phyloP scores from a whole-genome alignment of 2,329 filamentous ascomycete genomes.

The Pestalotiopsis sp. region DNA sequence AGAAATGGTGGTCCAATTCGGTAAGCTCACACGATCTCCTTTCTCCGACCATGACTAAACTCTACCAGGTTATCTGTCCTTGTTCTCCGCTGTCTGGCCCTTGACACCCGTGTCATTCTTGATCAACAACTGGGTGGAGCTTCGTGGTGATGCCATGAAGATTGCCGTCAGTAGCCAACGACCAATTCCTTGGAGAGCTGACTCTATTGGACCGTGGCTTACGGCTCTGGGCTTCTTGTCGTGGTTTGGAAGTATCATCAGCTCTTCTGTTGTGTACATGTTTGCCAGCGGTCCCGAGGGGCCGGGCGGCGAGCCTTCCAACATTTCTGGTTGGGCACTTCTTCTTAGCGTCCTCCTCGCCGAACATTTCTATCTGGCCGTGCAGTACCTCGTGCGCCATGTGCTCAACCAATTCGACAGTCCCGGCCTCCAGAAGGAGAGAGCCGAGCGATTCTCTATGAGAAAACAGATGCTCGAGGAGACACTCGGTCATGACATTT shows the following conservation, averaged over 20 bases:
- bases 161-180: constrained; percentile 88
- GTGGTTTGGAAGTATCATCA: constrained; percentile 90
- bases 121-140: constrained; percentile 94
- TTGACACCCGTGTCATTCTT: constrained; percentile 88
- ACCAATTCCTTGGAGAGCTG: constrained; percentile 85
- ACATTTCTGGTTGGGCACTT: constrained; percentile 78
- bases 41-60: constrained; percentile 11
- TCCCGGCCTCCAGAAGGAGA: constrained; percentile 83
- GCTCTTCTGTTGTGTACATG: constrained; percentile 85
- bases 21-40: constrained; percentile 35
- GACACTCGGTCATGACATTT: constrained; percentile 60
- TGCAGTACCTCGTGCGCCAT: constrained; percentile 72
- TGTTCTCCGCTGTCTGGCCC: constrained; percentile 95
- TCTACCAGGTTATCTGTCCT: constrained; percentile 73
- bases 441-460: constrained; percentile 77
- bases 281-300: constrained; percentile 74
- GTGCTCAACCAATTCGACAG: constrained; percentile 82
- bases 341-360: constrained; percentile 81
- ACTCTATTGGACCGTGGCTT: constrained; percentile 94
- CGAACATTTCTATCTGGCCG: constrained; percentile 86
- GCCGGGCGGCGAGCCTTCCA: constrained; percentile 65
- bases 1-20: constrained; percentile 88
- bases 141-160: constrained; percentile 92
- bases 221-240: constrained; percentile 85
- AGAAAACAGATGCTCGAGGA: constrained; percentile 80